Base-by-base conservation (phyloP, 441 rosid genomes). In the Syzygium malaccense region DNA sequence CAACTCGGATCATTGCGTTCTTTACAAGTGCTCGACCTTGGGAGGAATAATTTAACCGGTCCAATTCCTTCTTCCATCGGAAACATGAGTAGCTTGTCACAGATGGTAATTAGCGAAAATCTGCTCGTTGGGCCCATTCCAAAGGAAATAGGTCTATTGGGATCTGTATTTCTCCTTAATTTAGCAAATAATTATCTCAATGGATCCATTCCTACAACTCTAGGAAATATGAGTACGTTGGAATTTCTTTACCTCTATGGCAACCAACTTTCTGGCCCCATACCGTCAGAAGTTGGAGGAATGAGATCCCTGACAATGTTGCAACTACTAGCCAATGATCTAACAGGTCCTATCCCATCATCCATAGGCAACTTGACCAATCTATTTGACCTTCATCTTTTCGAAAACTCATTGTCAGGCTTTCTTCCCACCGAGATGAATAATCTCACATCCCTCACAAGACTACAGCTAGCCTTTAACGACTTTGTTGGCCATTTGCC, bases 41-140 rank as follows among this genome's bases (percentile, higher is more conserved):
- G 33, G 33, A 33, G 3, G 33, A 33, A 33, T 33, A 33, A 33
- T n/a, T n/a, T 33, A 33, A 33, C 33, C 33, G 33, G 33, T 33
- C 33, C 33, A 33, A 33, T 33, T 33, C 33, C 33, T 33, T 33
- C 33, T 33, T 33, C 33, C 33, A 33, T 33, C 3, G 33, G 33
- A 33, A 33, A 33, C 33, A 33, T 33, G 33, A 33, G 33, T 3
- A 33, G 33, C 33, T 33, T 33, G 33, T 2, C 3, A 3, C 2
- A 3, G 33, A 33, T 33, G 2, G 3, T 3, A 33, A 2, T 33
- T 33, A 2, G 33, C 33, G 3, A 33, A 2, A 33, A 33, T 33
- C 33, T 2, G 3, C 33, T 33, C 33, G 88, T 89, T 1, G 91
- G 94, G 14, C 8, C 88, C 33, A 86, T 94, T 68, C 95, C 93